These are phyloP conservation scores for Ilyonectria destructans DNA, from an alignment of 2,329 filamentous ascomycete genomes.

Conservation along the genomic window DNA sequence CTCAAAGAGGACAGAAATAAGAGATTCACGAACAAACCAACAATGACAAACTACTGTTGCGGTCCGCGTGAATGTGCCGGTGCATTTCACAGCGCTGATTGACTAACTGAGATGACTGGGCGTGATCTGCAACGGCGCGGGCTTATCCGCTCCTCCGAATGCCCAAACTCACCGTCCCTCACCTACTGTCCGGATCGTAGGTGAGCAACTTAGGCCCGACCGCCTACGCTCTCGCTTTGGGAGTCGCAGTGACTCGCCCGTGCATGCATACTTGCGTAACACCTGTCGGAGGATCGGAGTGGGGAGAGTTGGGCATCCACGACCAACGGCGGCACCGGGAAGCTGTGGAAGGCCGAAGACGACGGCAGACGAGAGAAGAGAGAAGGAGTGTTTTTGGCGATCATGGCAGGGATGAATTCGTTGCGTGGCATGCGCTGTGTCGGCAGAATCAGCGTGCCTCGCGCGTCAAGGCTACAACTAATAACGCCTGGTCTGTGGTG, in stretches of 20 bases:
- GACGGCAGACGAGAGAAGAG: background rate
- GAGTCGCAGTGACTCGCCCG: background rate
- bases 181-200: background rate
- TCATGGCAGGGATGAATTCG: background rate
- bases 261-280: background rate
- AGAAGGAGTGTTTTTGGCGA: background rate
- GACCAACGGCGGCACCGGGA: slow-evolving; percentile 7
- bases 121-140: background rate
- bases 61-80: too few relatives aligned
- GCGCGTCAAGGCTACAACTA: slow-evolving; percentile 9
- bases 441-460: background rate
- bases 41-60: background rate
- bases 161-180: background rate
- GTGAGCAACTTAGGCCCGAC: background rate
- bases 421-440: slow-evolving; percentile 13
- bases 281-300: background rate
- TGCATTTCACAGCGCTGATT: background rate
- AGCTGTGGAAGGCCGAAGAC: background rate
- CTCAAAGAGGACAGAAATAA: background rate
- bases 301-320: slow-evolving; percentile 11
- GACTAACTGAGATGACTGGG: background rate
- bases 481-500: background rate
- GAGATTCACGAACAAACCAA: background rate
- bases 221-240: background rate
- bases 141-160: background rate